Percentiles rank a stretch among this genome's conserved stretches.
These are phyloP conservation scores for Saccharomycopsis vini DNA, from an alignment of 805 yeast genomes.

Conservation along the genomic window DNA sequence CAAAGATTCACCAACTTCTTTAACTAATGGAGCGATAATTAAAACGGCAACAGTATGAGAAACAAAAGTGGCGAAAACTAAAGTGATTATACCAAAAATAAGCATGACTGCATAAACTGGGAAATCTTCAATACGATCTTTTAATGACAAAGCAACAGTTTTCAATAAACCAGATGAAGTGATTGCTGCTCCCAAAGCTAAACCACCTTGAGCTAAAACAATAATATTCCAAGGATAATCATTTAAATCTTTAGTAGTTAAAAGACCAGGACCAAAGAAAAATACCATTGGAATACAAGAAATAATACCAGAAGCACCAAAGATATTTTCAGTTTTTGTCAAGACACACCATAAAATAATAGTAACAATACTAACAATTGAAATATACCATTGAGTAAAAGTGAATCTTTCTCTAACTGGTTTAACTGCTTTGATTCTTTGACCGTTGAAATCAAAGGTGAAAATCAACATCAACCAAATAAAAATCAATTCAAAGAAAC, in stretches of 20 bases:
- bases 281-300: conserved; percentile 80
- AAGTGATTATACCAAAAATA: conserved; percentile 71
- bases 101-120: conserved; percentile 58
- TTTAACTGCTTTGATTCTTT: conserved; percentile 9
- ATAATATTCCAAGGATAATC: conserved; percentile 96
- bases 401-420: conserved; percentile 50
- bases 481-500: conserved; percentile 48
- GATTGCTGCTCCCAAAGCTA: conserved; percentile 91
- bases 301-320: conserved; percentile 94
- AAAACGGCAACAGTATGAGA: conserved; percentile 98
- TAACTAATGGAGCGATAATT: conserved; percentile 82
- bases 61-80: conserved; percentile 86
- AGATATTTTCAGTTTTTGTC: conserved; percentile 54
- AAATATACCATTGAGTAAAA: conserved; percentile 65
- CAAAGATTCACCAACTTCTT: conserved; percentile 70
- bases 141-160: conserved; percentile 67
- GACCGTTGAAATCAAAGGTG: conserved; percentile 47
- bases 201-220: conserved; percentile 94
- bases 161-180: conserved; percentile 79
- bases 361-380: conserved; percentile 56
- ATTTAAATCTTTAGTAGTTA: conserved; percentile 84
- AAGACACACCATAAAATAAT: conserved; percentile 87
- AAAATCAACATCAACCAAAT: conserved; percentile 69
- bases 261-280: conserved; percentile 82
- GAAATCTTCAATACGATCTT: conserved; percentile 56